phyloP scores from a whole-genome alignment of 495 filamentous ascomycete genomes.

The Halenospora varia region DNA sequence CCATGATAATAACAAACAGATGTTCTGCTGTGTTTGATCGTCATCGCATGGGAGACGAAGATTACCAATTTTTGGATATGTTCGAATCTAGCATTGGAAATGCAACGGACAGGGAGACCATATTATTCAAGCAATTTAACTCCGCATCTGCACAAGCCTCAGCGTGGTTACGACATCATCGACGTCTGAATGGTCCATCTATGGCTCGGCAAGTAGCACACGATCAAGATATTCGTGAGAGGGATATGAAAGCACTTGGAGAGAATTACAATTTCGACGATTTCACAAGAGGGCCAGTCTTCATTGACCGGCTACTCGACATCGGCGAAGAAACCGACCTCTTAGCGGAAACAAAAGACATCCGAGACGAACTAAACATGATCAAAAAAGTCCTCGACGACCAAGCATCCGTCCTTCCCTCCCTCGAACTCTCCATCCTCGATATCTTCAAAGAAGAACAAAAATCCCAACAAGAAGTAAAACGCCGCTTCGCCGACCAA shows the following conservation, averaged over 20 bases:
- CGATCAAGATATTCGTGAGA: conserved; percentile 20
- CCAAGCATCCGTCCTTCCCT: conserved; percentile 50
- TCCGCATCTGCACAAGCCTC: conserved; percentile 56
- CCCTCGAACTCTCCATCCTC: conserved; percentile 46
- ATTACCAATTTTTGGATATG: conserved; percentile 70
- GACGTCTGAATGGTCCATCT: conserved; percentile 41
- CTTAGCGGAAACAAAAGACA: conserved; percentile 65
- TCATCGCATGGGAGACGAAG: conserved; percentile 56
- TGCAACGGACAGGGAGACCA: conserved; percentile 58
- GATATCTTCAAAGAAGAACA: conserved; percentile 49
- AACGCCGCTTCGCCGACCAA: conserved; percentile 57
- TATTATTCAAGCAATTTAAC: conserved; percentile 63
- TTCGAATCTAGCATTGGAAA: conserved; percentile 65
- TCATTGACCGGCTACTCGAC: conserved; percentile 62
- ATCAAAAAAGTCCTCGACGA: conserved; percentile 58
- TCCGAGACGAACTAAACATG: conserved; percentile 71
- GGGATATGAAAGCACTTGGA: conserved; percentile 14
- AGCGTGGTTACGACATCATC: conserved; percentile 57
- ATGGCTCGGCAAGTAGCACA: conserved; percentile 7
- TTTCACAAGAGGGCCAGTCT: conserved; percentile 34
- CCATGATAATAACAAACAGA: conserved; percentile 59
- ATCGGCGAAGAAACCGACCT: conserved; percentile 65
- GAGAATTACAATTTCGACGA: conserved; percentile 23
- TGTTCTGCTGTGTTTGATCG: conserved; percentile 65
- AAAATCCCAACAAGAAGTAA: conserved; percentile 47